Base-by-base conservation (phyloP, 2,329 filamentous ascomycete genomes). In the Hypoxylon sp. region DNA sequence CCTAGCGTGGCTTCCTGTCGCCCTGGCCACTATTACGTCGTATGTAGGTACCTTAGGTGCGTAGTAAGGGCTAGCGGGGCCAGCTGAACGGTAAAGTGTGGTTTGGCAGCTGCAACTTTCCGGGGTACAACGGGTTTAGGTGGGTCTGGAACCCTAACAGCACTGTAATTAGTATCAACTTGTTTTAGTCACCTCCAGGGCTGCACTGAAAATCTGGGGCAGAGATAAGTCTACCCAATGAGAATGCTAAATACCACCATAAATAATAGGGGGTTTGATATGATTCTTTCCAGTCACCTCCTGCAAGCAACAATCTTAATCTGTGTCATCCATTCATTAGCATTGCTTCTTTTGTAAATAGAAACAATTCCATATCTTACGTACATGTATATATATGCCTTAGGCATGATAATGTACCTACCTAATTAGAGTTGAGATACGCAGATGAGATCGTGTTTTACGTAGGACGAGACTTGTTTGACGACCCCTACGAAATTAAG, bases 71-170 rank as follows among this genome's bases (percentile, higher is more conserved):
- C 29, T 22, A 17, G 55, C 31, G 19, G 53, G 31, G 19, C 47
- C 44, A 53, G 53, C 61, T 64, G 50, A 48, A 64, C 22, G 47
- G 17, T 60, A 61, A 61, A 44, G 54, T 17, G 24, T 24, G 46
- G 33, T 63, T 62, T 68, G 68, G 44, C 68, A 70, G 65, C 61
- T 68, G 68, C 51, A 57, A 24, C 14, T 68, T 24, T 54, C 68
- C 65, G 62, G 68, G 65, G 65, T 60, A 50, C 56, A 48, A 42
- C 39, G 11, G 24, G 22, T 39, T 11, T 24, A 10, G 26, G 53
- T 63, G 39, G 62, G 9, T 24, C 56, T 48, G 42, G 37, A 59
- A 48, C 37, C 17, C 22, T 55, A 51, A 44, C 17, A 17, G 35
- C 39, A 10, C 47, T 51, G 52, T 58, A 63, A 58, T 60, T 60